phyloP scores from a whole-genome alignment of 2,329 filamentous ascomycete species.

The Cladophialophora exuberans region DNA sequence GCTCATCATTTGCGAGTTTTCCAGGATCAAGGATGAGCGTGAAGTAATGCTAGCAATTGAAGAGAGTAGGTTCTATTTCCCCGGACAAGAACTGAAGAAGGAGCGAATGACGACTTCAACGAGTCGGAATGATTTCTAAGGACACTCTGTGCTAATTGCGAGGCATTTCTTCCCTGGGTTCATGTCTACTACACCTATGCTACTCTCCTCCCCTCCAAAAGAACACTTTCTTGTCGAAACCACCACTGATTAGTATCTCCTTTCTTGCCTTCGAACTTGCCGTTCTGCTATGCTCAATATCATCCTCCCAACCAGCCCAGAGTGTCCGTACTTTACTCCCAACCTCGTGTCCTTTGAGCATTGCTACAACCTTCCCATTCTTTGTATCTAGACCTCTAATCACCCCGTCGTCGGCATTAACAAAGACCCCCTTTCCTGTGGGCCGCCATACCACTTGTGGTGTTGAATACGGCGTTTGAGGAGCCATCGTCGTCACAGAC shows the following conservation, averaged over 20 bases:
- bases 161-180: background rate
- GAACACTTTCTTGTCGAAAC: constrained; percentile 65
- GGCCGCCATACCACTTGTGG: constrained; percentile 65
- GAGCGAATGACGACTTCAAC: background rate
- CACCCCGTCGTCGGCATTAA: constrained; percentile 67
- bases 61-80: too few relatives aligned
- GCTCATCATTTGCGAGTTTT: too few relatives aligned
- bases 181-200: background rate
- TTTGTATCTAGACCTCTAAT: constrained; percentile 62
- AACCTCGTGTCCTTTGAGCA: constrained; percentile 58
- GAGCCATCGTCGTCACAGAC: constrained; percentile 62
- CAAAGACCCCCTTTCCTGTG: constrained; percentile 64
- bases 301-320: constrained; percentile 54
- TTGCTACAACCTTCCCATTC: constrained; percentile 59
- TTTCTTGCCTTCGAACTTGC: constrained; percentile 13
- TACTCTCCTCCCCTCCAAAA: constrained; percentile 49
- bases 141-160: too few relatives aligned
- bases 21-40: too few relatives aligned
- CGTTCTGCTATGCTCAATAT: background rate
- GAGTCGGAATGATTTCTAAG: too few relatives aligned
- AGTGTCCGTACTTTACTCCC: constrained; percentile 63
- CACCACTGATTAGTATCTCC: constrained; percentile 61
- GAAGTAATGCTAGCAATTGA: too few relatives aligned
- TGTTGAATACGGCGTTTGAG: constrained; percentile 67
- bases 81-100: background rate